Evolutionary conservation across 495 filamentous ascomycete species (phyloP), one percentile per base, ranked within the genome.

Genomic region (Lasiosphaeria hispida): DNA sequence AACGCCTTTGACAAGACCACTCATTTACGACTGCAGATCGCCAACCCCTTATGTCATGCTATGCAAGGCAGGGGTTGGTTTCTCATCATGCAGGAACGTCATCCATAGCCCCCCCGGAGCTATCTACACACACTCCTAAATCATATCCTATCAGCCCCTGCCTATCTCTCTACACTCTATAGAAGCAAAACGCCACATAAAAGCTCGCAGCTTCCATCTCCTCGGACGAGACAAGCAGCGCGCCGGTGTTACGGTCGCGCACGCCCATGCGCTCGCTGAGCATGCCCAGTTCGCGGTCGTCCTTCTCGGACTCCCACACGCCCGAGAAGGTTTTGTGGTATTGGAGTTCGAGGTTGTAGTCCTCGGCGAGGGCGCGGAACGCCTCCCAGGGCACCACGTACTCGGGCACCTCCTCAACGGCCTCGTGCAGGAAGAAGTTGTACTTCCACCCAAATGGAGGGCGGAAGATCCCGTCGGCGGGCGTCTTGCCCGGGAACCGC

Each of bases 311-410:
- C 53, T 88, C 82, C 91, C 93, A 96, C 34, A 97, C 85, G 45
- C 97, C 94, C 33, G 82, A 71, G 70, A 98, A 98, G 0, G 85
- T 80, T 72, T 89, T 90, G 66, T 94, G 88, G 59, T 96, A 98
- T 69, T 95, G 87, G 48, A 96, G 77, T 68, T 98, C 94, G 3
- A 98, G 85, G 66, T 95, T 96, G 75, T 93, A 97, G 63, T 97
- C 94, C 68, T 96, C 91, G 19, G 95, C 94, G 61, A 98, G 78
- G 41, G 82, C 92, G 73, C 94, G 90, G 73, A 98, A 97, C 1
- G 90, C 92, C 67, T 95, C 91, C 95, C 95, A 98, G 0, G 94
- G 94, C 7, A 98, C 95, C 9, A 98, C 92, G 71, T 96, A 98
- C 74, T 98, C 94, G 19, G 94, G 94, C 9, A 96, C 88, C 62